Base-by-base conservation (phyloP, 2,329 filamentous ascomycete genomes). In the Cladosporium sp. region DNA sequence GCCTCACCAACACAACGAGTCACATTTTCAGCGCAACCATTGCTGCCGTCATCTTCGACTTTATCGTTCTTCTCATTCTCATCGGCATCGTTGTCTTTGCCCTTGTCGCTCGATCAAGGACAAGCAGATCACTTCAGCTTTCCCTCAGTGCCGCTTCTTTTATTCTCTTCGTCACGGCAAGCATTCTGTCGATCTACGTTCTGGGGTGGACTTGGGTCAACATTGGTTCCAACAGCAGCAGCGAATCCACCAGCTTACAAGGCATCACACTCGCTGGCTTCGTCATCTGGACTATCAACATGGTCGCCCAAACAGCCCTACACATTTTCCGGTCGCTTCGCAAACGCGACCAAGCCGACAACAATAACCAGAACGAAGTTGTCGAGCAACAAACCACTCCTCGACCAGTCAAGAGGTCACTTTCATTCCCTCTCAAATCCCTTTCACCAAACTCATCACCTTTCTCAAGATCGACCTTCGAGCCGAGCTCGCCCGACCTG, bases 281-380 rank as follows among this genome's bases (percentile, higher is more conserved):
- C 8, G 61, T 60, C 12, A 55, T 62, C 35, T 59, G 58, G 48
- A 43, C 55, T 8, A 41, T 64, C 16, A 57, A 56, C 13, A 42
- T 62, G 19, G 40, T 63, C 7, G 54, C 57, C 7, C 57, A 63
- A 30, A 53, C 52, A 4, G 46, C 53, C 6, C 60, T 63, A 35
- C 61, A 59, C 49, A 53, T 52, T 20, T 50, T 66, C 16, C 50
- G 59, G 12, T 58, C 56, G 54, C 56, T 55, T 36, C 55, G 27
- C 38, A 51, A 43, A 46, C 35, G 51, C 13, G 38, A 49, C 11
- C 42, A 41, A 16, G 25, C 42, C 18, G 22, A 19, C 38, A 13
- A 9, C 25, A 27, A 11, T 8, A n/a, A 30, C 11, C 22, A 35
- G 8, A 16, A 13, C 13, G 42, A 39, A 8, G 30, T 41, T n/a